Conservation (phyloP, 352 stramenopile genomes). For the Phytophthora ramorum region DNA sequence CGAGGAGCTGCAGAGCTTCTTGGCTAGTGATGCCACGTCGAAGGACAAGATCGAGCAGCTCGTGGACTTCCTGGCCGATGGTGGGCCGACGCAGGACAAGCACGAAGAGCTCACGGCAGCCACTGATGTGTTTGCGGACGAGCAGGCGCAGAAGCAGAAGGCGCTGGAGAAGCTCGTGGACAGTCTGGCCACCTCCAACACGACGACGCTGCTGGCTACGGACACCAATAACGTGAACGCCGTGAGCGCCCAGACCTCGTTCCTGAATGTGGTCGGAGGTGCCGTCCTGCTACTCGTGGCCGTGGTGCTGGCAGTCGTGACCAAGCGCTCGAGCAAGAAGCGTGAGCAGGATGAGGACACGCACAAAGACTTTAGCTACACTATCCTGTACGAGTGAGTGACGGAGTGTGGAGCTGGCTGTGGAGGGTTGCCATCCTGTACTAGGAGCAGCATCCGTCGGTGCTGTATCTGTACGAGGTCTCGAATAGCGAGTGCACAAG, state of each 20-base stretch:
- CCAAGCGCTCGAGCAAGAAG: slow-evolving; percentile 26
- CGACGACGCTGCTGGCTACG: slow-evolving; percentile 26
- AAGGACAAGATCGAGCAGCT: slow-evolving; percentile 34
- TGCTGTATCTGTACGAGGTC: too few species aligned
- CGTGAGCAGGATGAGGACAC: slow-evolving; percentile 12
- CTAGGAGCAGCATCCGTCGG: too few species aligned
- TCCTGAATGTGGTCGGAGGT: slow-evolving; percentile 32
- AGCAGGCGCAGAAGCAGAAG: slow-evolving; percentile 28
- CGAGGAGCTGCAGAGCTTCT: slow-evolving; percentile 18
- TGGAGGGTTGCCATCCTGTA: not conserved
- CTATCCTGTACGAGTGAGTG: slow-evolving; percentile 33
- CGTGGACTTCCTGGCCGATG: slow-evolving; percentile 35
- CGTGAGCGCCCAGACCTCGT: slow-evolving; percentile 9
- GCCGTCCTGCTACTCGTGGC: slow-evolving; percentile 38
- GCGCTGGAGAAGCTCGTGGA: slow-evolving; percentile 26
- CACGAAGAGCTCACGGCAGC: slow-evolving; percentile 12
- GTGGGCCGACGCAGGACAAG: not conserved
- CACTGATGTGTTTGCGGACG: slow-evolving; percentile 30
- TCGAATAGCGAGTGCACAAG: not conserved
- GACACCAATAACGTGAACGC: slow-evolving; percentile 21
- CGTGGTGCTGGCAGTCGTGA: slow-evolving; percentile 31
- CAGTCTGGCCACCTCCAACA: slow-evolving; percentile 12
- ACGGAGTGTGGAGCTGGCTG: not conserved
- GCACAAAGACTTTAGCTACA: slow-evolving; percentile 41
- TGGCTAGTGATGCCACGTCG: slow-evolving; percentile 21